Evolutionary conservation across 495 filamentous ascomycete species (phyloP).

Genomic region (Penicillium egyptiacum): DNA sequence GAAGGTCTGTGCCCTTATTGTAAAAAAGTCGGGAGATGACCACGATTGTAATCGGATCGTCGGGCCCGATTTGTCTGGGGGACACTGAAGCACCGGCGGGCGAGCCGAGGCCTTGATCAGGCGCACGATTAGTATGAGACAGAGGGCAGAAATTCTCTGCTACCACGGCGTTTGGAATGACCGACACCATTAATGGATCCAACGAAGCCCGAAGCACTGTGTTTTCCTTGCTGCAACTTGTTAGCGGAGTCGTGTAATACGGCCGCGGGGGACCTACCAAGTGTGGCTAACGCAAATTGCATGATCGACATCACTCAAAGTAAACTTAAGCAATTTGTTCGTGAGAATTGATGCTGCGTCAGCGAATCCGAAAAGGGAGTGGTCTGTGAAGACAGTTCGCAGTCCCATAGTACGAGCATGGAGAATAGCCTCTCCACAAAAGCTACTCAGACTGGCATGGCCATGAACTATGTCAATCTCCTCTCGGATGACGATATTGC

Average conservation of each 20-base stretch:
- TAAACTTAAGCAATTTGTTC: slow-evolving; percentile 96
- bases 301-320: slow-evolving; percentile 94
- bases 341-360: slow-evolving; percentile 94
- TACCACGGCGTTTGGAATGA: slow-evolving; percentile 96
- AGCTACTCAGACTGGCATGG: slow-evolving; percentile 84
- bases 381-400: slow-evolving; percentile 94
- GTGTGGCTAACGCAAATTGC: slow-evolving; percentile 98
- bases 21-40: slow-evolving; percentile 97
- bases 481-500: slow-evolving; percentile 92
- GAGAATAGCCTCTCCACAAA: slow-evolving; percentile 93
- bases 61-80: slow-evolving; percentile 62
- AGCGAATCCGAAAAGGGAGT: slow-evolving; percentile 96
- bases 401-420: slow-evolving; percentile 96
- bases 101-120: slow-evolving; percentile 32
- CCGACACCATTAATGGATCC: slow-evolving; percentile 94
- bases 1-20: slow-evolving; percentile 95
- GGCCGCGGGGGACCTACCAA: slow-evolving; percentile 55
- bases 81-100: slow-evolving; percentile 46
- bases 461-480: slow-evolving; percentile 96
- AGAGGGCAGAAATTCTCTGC: slow-evolving; percentile 90
- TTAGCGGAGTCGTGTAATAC: slow-evolving; percentile 2
- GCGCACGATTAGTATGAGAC: slow-evolving; percentile 35
- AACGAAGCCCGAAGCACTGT: slow-evolving; percentile 92
- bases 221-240: slow-evolving; percentile 79
- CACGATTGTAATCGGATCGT: slow-evolving; percentile 91